Percentiles rank a stretch among this genome's conserved stretches.
phyloP scores from a whole-genome alignment of 2,329 filamentous ascomycete species.

The Berkeleyomyces basicola region DNA sequence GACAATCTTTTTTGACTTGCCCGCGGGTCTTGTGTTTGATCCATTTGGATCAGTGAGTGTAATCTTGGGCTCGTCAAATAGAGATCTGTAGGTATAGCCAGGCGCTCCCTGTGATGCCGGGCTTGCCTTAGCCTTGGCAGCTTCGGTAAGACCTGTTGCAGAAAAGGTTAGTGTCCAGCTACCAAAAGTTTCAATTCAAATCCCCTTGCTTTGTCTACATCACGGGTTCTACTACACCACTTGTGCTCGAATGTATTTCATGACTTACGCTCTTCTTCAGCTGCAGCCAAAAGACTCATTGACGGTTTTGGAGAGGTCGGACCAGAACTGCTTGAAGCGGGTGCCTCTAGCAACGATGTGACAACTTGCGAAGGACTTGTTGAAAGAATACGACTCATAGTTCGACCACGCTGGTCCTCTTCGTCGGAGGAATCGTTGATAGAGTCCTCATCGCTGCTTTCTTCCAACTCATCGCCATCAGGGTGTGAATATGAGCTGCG shows the following conservation, averaged over 20 bases:
- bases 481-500: slow-evolving; percentile 49
- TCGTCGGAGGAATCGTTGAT: slow-evolving; percentile 41
- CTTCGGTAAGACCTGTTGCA: slow-evolving; percentile 6
- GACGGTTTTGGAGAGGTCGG: slow-evolving; percentile 24
- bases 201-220: background rate
- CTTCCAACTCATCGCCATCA: slow-evolving; percentile 42
- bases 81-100: slow-evolving; percentile 40
- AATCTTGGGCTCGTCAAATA: slow-evolving; percentile 50
- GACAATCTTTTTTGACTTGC: slow-evolving; percentile 36
- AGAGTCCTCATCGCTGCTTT: slow-evolving; percentile 55
- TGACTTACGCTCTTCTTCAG: slow-evolving; percentile 60
- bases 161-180: background rate
- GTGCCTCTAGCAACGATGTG: background rate
- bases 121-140: background rate
- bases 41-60: slow-evolving; percentile 47
- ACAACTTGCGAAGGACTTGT: slow-evolving; percentile 1
- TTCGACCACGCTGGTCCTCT: slow-evolving; percentile 46
- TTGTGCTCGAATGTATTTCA: background rate
- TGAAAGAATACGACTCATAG: slow-evolving; percentile 27
- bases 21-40: slow-evolving; percentile 21
- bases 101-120: slow-evolving; percentile 20
- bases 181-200: background rate
- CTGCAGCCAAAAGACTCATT: slow-evolving; percentile 52
- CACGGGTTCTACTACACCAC: background rate
- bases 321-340: slow-evolving; percentile 13